Base-by-base conservation (phyloP, 192 early-diverging fungal genomes). In the Umbelopsis isabellina region DNA sequence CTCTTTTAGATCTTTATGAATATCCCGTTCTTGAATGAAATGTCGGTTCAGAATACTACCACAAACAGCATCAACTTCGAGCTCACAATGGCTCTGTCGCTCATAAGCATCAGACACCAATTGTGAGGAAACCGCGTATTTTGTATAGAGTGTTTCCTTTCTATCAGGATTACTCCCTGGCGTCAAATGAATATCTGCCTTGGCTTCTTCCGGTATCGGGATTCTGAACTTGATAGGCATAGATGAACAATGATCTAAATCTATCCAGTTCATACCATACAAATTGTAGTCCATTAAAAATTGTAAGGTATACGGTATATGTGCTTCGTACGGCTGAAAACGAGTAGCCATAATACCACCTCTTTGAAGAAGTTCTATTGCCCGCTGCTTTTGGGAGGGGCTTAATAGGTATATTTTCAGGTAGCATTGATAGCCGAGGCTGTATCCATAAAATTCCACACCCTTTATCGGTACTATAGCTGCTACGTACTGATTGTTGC, bases 391-490 rank as follows among this genome's bases (percentile, higher is more conserved):
- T 11, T 87, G 70, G 23, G 70, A 72, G 1, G 94, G 93, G 53
- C 92, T 88, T 66, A 85, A 66, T 37, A 91, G 71, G 22, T 89
- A 85, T 33, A 96, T 86, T 74, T 95, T 96, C 46, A 96, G 82
- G 70, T 93, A 97, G 30, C 79, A 85, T 0, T 71, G 74, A 65
- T 94, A 91, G 1, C 80, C 79, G 10, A 83, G 75, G 66, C 91
- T 87, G 76, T 94, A 93, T 7, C 96, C 96, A 78, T 98, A 98
- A 73, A 95, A 95, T 1, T 92, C 91, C 0, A 94, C 77, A 0
- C 93, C 96, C 72, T 92, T 91, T 35, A 92, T 88, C 1, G 88
- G 85, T 13, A 82, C 70, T 47, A 95, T 88, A 2, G 89, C 92
- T 0, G 87, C 88, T 15, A 97, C 79, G 41, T 85, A 84, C 23